Evolutionary conservation across 768 basidiomycete species (phyloP).

Genomic region (Solioccasus polychromus): DNA sequence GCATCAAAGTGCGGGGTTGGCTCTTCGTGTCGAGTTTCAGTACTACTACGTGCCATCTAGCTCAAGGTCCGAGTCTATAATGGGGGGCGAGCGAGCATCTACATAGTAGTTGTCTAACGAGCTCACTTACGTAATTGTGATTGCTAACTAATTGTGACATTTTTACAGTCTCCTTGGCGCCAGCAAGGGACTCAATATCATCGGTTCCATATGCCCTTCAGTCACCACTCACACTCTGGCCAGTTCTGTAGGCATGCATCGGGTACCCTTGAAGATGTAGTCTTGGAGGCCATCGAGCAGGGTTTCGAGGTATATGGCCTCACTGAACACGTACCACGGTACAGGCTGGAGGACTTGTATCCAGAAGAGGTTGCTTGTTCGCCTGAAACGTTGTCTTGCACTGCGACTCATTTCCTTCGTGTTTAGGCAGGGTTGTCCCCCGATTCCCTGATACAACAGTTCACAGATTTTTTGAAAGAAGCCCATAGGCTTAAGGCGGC

Average conservation of each 20-base stretch:
- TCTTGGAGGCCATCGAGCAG: conserved; percentile 73
- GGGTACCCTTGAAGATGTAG: conserved; percentile 78
- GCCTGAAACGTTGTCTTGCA: conserved; percentile 3
- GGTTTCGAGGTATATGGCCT: conserved; percentile 83
- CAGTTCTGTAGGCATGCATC: conserved; percentile 91
- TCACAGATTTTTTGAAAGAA: conserved; percentile 70
- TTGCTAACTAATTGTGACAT: not conserved
- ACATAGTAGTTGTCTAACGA: not conserved
- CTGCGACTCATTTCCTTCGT: conserved; percentile 14
- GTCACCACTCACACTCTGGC: conserved; percentile 91
- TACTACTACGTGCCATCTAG: not conserved
- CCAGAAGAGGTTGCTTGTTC: conserved; percentile 80
- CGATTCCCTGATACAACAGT: conserved; percentile 56
- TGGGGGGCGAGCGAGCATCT: not conserved
- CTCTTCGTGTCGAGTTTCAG: not conserved
- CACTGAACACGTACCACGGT: conserved; percentile 92
- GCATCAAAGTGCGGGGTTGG: conserved; percentile 26
- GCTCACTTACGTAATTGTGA: conserved; percentile 17
- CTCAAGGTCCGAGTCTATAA: not conserved
- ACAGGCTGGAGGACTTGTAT: conserved; percentile 77
- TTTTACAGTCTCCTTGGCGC: conserved; percentile 6
- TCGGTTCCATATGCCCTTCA: conserved; percentile 51
- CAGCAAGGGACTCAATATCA: too few species aligned
- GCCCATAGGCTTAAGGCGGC: conserved; percentile 69
- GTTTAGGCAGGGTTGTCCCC: conserved; percentile 54